phyloP scores from a whole-genome alignment of 768 basidiomycete genomes.

The Rhodotorula paludigena region DNA sequence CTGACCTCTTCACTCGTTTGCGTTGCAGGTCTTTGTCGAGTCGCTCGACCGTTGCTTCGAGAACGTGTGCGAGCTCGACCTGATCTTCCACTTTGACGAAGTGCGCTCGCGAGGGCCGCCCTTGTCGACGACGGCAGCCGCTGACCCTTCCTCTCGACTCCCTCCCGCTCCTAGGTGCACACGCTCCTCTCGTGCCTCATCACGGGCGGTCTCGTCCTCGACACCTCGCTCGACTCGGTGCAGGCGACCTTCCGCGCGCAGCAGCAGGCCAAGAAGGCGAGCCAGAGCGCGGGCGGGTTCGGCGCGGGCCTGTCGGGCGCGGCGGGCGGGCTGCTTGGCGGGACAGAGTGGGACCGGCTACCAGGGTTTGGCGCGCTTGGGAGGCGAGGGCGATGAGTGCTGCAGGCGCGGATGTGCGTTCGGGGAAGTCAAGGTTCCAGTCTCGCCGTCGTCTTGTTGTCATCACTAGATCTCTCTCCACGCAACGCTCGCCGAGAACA shows the following conservation, averaged over 20 bases:
- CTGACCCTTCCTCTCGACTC: neutral
- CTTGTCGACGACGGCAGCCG: neutral
- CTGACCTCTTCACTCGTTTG: too few relatives aligned
- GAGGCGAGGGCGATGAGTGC: neutral
- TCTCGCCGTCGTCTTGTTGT: too few relatives aligned
- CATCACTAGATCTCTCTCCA: too few relatives aligned
- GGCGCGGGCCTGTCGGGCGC: neutral
- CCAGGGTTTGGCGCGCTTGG: neutral
- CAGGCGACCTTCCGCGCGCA: slow-evolving; percentile 20
- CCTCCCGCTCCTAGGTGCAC: slow-evolving; percentile 63
- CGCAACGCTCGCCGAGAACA: too few relatives aligned
- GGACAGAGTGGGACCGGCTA: neutral
- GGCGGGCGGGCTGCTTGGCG: neutral
- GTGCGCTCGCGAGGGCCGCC: slow-evolving; percentile 50
- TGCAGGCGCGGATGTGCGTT: too few relatives aligned
- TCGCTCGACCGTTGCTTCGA: slow-evolving; percentile 91
- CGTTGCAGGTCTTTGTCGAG: slow-evolving; percentile 84
- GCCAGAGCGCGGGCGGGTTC: slow-evolving; percentile 2
- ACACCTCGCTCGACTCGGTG: slow-evolving; percentile 55
- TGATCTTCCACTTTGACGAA: slow-evolving; percentile 98
- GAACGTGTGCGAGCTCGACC: slow-evolving; percentile 95
- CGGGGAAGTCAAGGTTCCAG: too few relatives aligned
- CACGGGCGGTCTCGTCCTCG: slow-evolving; percentile 90
- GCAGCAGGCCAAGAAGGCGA: slow-evolving; percentile 7
- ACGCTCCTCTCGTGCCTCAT: slow-evolving; percentile 93